phyloP scores from a whole-genome alignment of 371 early-diverging fungal genomes.

The Sporodiniella umbellata region DNA sequence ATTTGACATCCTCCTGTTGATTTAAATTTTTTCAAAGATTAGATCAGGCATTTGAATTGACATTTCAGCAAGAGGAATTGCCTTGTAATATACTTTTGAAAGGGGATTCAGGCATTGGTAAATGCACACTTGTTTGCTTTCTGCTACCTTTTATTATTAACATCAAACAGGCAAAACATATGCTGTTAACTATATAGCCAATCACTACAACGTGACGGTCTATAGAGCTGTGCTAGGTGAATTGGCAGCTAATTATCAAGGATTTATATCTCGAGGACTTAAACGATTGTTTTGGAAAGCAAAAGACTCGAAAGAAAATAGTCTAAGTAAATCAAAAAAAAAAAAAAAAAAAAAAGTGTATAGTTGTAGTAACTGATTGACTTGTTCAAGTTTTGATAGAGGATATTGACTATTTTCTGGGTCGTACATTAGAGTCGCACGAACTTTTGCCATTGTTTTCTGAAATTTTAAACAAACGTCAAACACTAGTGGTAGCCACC shows the following conservation, averaged over 20 bases:
- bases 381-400: slow-evolving; percentile 50
- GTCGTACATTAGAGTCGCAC: slow-evolving; percentile 26
- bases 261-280: slow-evolving; percentile 39
- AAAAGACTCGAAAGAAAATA: no score
- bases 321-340: no score
- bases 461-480: background rate
- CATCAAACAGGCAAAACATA: slow-evolving; percentile 33
- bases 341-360: no score
- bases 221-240: slow-evolving; percentile 26
- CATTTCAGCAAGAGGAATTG: slow-evolving; percentile 12
- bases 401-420: slow-evolving; percentile 56
- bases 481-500: slow-evolving; percentile 6
- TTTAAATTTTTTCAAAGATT: slow-evolving; percentile 21
- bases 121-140: background rate
- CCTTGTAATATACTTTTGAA: slow-evolving; percentile 21
- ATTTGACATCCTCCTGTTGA: background rate
- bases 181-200: slow-evolving; percentile 21
- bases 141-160: background rate
- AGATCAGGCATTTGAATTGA: slow-evolving; percentile 33
- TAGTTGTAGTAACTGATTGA: no score
- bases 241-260: slow-evolving; percentile 33
- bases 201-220: slow-evolving; percentile 18
- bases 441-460: slow-evolving; percentile 1
- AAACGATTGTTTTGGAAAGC: slow-evolving; percentile 26
- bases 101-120: slow-evolving; percentile 47